Base-by-base conservation (phyloP, 2,329 filamentous ascomycete genomes). In the Trichoderma hamatum region DNA sequence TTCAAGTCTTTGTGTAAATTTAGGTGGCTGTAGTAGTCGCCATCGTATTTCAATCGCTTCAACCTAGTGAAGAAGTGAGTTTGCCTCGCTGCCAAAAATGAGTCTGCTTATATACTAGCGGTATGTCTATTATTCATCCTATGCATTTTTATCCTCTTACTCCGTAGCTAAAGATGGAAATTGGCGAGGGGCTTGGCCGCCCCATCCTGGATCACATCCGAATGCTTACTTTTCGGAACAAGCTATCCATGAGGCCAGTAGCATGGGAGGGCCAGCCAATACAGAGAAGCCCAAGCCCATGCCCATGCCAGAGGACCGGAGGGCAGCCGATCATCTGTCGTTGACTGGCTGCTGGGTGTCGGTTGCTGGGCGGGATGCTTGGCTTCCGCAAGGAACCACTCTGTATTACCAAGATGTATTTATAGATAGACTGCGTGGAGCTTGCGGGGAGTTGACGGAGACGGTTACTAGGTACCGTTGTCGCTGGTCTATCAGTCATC, bases 171-270 rank as follows among this genome's bases (percentile, higher is more conserved):
- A 36, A 26, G 32, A 43, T 21, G 26, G 63, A 58, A 58, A 66
- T 59, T 49, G 54, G 63, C 63, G 63, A 54, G 54, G 54, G 56
- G 39, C 39, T 66, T 49, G 43, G 63, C 28, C 36, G 28, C 34
- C 39, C 63, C 52, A n/a, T 39, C n/a, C 46, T 34, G 26, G 24
- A 66, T 49, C 63, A 59, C 36, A 66, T 36, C 63, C 58, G 63
- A 58, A 66, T 56, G 63, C 52, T 58, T 54, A 66, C 63, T 51
- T 34, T 46, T 28, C 49, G 34, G 34, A n/a, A 43, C 51, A 65
- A 65, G 62, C 30, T 36, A 36, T 26, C n/a, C n/a, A n/a, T n/a
- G n/a, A 32, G 28, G 49, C 46, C 52, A 46, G 34, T 5, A 52
- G 28, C 28, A 26, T 49, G 61, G 61, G 61, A 11, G 58, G 9